phyloP scores from a whole-genome alignment of 2,329 filamentous ascomycete species.

The Lecanosticta acicola region DNA sequence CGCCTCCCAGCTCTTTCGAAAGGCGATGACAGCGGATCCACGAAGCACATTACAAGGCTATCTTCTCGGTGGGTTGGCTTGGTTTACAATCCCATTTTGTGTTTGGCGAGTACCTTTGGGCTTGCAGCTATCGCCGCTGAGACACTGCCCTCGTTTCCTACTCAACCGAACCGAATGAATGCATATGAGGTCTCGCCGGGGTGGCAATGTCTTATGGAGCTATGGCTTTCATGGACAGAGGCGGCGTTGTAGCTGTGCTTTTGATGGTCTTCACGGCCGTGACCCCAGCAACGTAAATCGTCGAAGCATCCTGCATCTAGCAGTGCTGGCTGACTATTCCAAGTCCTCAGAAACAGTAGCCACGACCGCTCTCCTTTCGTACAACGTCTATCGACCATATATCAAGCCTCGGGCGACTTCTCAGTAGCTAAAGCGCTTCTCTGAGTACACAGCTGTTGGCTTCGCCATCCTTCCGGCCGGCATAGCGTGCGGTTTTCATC shows the following conservation, averaged over 20 bases:
- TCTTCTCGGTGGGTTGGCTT: conserved; percentile 41
- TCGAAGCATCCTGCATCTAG: no score
- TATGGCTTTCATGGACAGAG: conserved; percentile 68
- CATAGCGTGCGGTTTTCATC: conserved; percentile 17
- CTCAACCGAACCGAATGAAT: conserved; percentile 64
- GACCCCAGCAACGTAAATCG: conserved; percentile 35
- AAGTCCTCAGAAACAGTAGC: conserved; percentile 41
- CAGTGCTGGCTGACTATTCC: not conserved
- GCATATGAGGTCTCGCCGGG: conserved; percentile 68
- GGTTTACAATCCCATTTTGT: conserved; percentile 47
- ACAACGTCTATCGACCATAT: conserved; percentile 39
- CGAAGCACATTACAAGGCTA: conserved; percentile 35
- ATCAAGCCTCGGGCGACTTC: conserved; percentile 33
- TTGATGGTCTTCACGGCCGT: conserved; percentile 47
- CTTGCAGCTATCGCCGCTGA: conserved; percentile 26
- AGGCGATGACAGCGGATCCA: conserved; percentile 37
- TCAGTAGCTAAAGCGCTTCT: conserved; percentile 30
- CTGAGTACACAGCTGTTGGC: conserved; percentile 33
- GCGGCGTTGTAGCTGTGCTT: conserved; percentile 69
- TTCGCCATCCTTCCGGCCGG: conserved; percentile 33
- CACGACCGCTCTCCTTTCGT: conserved; percentile 36
- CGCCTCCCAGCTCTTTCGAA: conserved; percentile 25
- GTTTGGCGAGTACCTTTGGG: conserved; percentile 43
- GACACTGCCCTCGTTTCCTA: conserved; percentile 41
- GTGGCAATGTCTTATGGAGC: conserved; percentile 78